Base-by-base conservation (phyloP, 1,139 yeast species). In the Lodderomyces beijingensis region DNA sequence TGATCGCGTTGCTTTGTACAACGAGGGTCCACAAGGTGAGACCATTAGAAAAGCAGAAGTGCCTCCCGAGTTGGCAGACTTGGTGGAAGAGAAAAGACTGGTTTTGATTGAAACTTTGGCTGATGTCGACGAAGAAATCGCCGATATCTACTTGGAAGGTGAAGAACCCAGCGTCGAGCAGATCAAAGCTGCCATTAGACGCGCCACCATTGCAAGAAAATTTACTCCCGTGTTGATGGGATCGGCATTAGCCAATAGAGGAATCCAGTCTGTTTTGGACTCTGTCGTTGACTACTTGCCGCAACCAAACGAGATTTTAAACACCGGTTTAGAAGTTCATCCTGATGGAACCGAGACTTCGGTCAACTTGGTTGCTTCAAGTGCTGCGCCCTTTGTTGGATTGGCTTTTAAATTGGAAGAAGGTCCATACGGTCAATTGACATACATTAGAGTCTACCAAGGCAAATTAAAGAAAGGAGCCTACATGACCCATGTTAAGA, bases 181-280 rank as follows among this genome's bases (percentile, higher is more conserved):
- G 62, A 82, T 91, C 44, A 79, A 83, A 53, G 77, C 59, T 35
- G 97, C 96, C 25, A 91, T 91, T 46, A 82, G 98, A 61, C 79
- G 96, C 53, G 77, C 97, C 34, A 91, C 98, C n/a, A 89, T 91
- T 62, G 95, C 89, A 25, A 79, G 97, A 65, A 85, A 77, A 57
- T 91, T 91, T 67, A 87, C 97, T 15, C 98, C 98, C n/a, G 97
- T 91, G 11, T 70, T 91, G 47, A 91, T 91, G 97, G 98, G 98
- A 22, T 87, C 97, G 33, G 98, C 98, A 17, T 72, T 91, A 45
- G 98, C 97, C 35, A 91, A 91, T 63, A 84, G 82, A 47, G 96
- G 96, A 60, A 73, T 91, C 42, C 98, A 91, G 66, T 87, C 91
- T 16, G 97, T 91, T 27, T 73, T 91, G 48, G 96, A 91, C 58